A percentile compares a stretch with the other conserved stretches of the same genome.
These are phyloP conservation scores for Royoungia palumana DNA, from an alignment of 768 basidiomycete genomes.

Conservation along the genomic window DNA sequence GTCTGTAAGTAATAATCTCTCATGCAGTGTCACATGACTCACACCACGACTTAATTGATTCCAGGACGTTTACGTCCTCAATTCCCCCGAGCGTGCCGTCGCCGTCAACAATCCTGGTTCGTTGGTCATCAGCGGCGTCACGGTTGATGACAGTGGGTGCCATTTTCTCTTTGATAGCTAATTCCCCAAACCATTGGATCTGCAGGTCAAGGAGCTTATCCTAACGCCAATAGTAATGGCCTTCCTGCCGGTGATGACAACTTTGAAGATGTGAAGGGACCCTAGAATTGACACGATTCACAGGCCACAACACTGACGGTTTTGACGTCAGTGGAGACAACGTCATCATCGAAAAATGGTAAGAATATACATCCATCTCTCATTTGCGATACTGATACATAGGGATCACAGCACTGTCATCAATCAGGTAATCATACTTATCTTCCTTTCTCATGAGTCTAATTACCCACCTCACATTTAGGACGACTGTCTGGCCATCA, in stretches of 20 bases:
- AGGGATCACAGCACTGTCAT: constrained; percentile 13
- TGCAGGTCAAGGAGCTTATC: constrained; percentile 48
- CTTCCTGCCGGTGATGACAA: constrained; percentile 40
- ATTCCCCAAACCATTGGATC: not conserved
- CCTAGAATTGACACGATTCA: not conserved
- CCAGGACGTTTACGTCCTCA: constrained; percentile 37
- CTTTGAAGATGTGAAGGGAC: not conserved
- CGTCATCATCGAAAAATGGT: constrained; percentile 33
- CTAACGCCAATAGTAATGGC: constrained; percentile 51
- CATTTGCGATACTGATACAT: not conserved
- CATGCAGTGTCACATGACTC: not conserved
- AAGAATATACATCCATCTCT: not conserved
- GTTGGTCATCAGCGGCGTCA: constrained; percentile 43
- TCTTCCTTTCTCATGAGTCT: not conserved
- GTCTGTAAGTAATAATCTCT: constrained; percentile 22
- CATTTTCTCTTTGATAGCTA: not conserved
- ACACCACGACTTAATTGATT: not conserved
- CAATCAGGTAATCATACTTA: constrained; percentile 22
- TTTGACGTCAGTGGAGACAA: constrained; percentile 41
- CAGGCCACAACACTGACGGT: constrained; percentile 50
- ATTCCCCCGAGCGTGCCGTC: constrained; percentile 38
- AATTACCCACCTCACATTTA: constrained; percentile 8
- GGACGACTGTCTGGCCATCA: constrained; percentile 65
- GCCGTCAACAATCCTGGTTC: constrained; percentile 27
- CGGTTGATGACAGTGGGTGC: constrained; percentile 54